phyloP scores from a whole-genome alignment of 2,329 filamentous ascomycete species.

The Talaromyces sp. region DNA sequence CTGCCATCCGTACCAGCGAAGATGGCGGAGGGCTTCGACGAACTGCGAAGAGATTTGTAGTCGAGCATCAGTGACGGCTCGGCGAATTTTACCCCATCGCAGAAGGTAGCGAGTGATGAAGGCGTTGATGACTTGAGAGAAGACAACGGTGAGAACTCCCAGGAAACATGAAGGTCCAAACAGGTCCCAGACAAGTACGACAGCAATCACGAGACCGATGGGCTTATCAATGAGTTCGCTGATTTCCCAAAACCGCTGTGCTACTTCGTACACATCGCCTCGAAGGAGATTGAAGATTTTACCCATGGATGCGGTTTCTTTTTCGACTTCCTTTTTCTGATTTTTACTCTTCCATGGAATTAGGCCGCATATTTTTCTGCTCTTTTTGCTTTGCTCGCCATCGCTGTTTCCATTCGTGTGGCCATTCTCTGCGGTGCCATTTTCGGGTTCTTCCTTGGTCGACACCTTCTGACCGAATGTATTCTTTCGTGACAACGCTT shows the following conservation, averaged over 20 bases:
- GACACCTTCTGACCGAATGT: slow-evolving; percentile 39
- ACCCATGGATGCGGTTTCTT: slow-evolving; percentile 73
- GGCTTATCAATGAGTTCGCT: slow-evolving; percentile 73
- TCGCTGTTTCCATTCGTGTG: slow-evolving; percentile 23
- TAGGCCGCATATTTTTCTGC: slow-evolving; percentile 15
- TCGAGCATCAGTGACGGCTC: slow-evolving; percentile 71
- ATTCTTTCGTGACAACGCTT: slow-evolving; percentile 67
- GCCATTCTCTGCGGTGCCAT: slow-evolving; percentile 20
- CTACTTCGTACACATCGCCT: slow-evolving; percentile 45
- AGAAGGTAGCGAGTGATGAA: slow-evolving; percentile 66
- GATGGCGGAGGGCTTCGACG: slow-evolving; percentile 78
- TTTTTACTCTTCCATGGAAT: slow-evolving; percentile 22
- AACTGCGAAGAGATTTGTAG: slow-evolving; percentile 81
- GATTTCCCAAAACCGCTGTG: slow-evolving; percentile 77
- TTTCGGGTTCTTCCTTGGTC: slow-evolving; percentile 28
- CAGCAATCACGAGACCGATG: slow-evolving; percentile 70
- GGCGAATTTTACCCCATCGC: slow-evolving; percentile 67
- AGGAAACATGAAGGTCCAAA: slow-evolving; percentile 77
- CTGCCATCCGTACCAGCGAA: slow-evolving; percentile 83
- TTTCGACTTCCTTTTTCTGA: slow-evolving; percentile 32
- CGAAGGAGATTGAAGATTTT: slow-evolving; percentile 89
- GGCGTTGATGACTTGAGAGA: slow-evolving; percentile 69
- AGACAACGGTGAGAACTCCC: slow-evolving; percentile 66
- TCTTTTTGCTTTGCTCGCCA: slow-evolving; percentile 22
- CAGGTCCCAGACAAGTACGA: slow-evolving; percentile 71